A percentile compares a stretch with the other conserved stretches of the same genome.
Evolutionary conservation across 2,329 filamentous ascomycete species (phyloP).

Genomic region (Colletotrichum sojae): DNA sequence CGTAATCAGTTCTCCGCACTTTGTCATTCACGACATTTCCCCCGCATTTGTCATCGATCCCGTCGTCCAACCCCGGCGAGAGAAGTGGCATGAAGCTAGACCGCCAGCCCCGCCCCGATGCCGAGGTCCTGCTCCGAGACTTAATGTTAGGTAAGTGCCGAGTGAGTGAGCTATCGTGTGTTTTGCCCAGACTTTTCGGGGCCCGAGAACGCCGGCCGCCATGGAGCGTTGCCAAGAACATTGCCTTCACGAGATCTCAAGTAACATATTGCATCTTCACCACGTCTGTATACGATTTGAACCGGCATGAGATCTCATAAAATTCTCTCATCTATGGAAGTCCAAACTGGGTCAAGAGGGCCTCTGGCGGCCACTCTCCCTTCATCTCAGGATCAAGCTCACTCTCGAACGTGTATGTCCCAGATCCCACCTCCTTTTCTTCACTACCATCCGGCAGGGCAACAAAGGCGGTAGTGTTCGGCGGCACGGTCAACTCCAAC

Average conservation of each 20-base stretch:
- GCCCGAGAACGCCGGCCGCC: background rate
- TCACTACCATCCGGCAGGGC: constrained; percentile 15
- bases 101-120: constrained; percentile 13
- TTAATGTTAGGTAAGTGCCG: no score
- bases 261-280: background rate
- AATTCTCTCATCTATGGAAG: background rate
- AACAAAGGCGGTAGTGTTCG: constrained; percentile 4
- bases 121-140: constrained; percentile 11
- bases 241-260: background rate
- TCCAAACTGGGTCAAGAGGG: constrained; percentile 26
- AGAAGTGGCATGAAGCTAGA: background rate
- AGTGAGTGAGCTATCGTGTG: no score
- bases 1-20: constrained; percentile 9
- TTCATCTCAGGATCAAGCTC: background rate
- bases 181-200: background rate
- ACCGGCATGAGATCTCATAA: background rate
- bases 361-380: constrained; percentile 16
- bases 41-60: constrained; percentile 40
- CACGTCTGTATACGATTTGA: no score
- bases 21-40: constrained; percentile 7
- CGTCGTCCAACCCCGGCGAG: background rate
- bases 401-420: constrained; percentile 7
- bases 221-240: background rate
- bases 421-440: constrained; percentile 13
- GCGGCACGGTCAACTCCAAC: constrained; percentile 10